Percentiles rank a stretch among this genome's conserved stretches.
Conservation (phyloP, 202 grass and related monocot species). For the Cymbopogon flexuosus region DNA sequence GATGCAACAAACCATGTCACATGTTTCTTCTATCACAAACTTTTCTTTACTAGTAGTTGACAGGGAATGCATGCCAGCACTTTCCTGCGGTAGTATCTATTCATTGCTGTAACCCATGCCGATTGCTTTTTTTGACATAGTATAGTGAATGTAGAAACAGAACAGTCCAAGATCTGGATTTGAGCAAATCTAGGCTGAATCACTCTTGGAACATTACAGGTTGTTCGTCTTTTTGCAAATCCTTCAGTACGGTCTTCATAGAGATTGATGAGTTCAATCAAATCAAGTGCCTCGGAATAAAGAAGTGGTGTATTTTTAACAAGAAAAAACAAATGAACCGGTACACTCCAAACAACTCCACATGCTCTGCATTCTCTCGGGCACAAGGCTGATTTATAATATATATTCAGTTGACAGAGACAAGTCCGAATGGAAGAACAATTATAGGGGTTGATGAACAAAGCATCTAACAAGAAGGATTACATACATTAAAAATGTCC, state of each 20-base stretch:
- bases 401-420: not conserved
- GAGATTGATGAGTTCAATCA: slow-evolving; percentile 12
- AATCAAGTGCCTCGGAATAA: slow-evolving; percentile 4
- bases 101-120: not conserved
- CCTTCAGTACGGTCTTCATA: not conserved
- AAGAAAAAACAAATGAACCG: not conserved
- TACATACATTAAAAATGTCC: not conserved
- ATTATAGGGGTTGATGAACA: not conserved
- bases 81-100: not conserved
- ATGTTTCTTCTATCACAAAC: not conserved
- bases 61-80: not conserved
- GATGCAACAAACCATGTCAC: slow-evolving; percentile 1
- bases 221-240: not conserved
- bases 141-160: not conserved
- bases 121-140: not conserved
- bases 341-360: not conserved
- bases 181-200: not conserved
- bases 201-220: slow-evolving; percentile 3
- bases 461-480: not conserved
- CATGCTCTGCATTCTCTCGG: slow-evolving; percentile 3
- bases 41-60: slow-evolving; percentile 1
- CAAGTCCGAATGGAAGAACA: slow-evolving; percentile 19
- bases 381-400: slow-evolving; percentile 5
- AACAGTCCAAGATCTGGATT: slow-evolving; percentile 24
- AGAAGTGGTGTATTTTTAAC: not conserved